Evolutionary conservation across 2,329 filamentous ascomycete species (phyloP).

Genomic region (Bipolaris bicolor): DNA sequence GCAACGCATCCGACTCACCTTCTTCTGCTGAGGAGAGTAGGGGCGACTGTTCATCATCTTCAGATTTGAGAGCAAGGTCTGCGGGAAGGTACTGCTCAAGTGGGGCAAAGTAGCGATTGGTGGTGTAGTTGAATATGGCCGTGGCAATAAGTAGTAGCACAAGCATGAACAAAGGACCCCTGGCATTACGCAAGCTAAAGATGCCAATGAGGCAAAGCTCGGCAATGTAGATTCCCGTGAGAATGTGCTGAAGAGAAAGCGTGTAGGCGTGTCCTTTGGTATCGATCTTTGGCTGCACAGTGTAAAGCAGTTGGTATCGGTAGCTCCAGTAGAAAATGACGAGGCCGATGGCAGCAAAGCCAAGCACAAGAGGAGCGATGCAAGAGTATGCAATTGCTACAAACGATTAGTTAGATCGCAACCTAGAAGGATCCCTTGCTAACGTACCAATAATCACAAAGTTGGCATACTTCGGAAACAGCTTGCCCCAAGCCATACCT

Average conservation of each 20-base stretch:
- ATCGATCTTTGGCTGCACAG: slow-evolving; percentile 80
- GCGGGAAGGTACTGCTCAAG: slow-evolving; percentile 46
- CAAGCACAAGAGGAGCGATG: slow-evolving; percentile 83
- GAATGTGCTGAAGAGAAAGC: slow-evolving; percentile 83
- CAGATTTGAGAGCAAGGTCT: slow-evolving; percentile 34
- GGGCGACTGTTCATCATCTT: slow-evolving; percentile 38
- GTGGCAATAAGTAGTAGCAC: slow-evolving; percentile 41
- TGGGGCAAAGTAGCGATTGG: slow-evolving; percentile 44
- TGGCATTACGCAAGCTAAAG: slow-evolving; percentile 60
- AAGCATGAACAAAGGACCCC: slow-evolving; percentile 43
- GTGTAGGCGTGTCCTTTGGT: slow-evolving; percentile 88
- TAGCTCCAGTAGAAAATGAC: slow-evolving; percentile 85
- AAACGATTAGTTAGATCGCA: slow-evolving; percentile 15
- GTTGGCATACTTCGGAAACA: slow-evolving; percentile 51
- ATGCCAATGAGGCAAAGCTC: slow-evolving; percentile 85
- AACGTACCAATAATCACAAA: slow-evolving; percentile 50
- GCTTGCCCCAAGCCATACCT: slow-evolving; percentile 49
- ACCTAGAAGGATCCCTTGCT: not conserved
- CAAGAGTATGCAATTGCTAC: slow-evolving; percentile 81
- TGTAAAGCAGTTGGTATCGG: slow-evolving; percentile 89
- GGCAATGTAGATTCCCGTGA: slow-evolving; percentile 82
- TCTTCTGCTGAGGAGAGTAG: slow-evolving; percentile 42
- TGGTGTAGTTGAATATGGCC: slow-evolving; percentile 41
- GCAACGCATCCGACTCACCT: slow-evolving; percentile 32
- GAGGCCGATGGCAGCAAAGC: slow-evolving; percentile 80